phyloP scores from a whole-genome alignment of 2,329 filamentous ascomycete species.

The Ramularia endophylla region DNA sequence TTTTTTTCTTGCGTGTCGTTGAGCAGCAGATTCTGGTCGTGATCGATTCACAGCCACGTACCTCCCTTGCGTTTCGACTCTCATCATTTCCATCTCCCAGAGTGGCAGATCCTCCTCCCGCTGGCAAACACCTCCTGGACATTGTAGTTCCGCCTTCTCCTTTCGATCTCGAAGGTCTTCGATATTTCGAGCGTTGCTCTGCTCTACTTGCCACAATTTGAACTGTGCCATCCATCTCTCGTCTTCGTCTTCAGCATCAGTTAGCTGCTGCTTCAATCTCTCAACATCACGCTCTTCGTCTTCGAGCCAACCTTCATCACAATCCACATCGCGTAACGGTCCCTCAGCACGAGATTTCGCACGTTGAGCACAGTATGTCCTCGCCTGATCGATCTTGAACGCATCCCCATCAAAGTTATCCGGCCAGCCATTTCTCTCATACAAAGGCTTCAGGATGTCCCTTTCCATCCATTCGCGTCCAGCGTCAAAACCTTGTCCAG shows the following conservation, averaged over 20 bases:
- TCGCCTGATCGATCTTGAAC: constrained; percentile 8
- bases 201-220: constrained; percentile 6
- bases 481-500: constrained; percentile 7
- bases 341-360: constrained; percentile 9
- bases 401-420: constrained; percentile 12
- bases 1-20: too few species aligned
- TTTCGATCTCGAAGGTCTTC: constrained; percentile 2
- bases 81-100: too few species aligned
- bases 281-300: constrained; percentile 2
- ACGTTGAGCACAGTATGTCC: constrained; percentile 5
- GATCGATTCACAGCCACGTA: too few species aligned
- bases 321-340: constrained; percentile 7
- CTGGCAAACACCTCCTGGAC: too few species aligned
- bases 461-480: constrained; percentile 3
- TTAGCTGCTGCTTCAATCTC: background rate
- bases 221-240: constrained; percentile 12
- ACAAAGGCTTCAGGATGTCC: constrained; percentile 3
- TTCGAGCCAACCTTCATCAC: constrained; percentile 1
- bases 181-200: constrained; percentile 1
- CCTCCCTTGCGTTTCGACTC: too few species aligned
- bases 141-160: constrained; percentile 5
- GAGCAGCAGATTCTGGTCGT: too few species aligned
- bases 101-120: too few species aligned
- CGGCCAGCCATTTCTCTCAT: constrained; percentile 13
- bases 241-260: constrained; percentile 4